Evolutionary conservation across 2,329 filamentous ascomycete genomes (phyloP), one percentile per base, ranked within the genome.

Genomic region (Xylaria sp.): DNA sequence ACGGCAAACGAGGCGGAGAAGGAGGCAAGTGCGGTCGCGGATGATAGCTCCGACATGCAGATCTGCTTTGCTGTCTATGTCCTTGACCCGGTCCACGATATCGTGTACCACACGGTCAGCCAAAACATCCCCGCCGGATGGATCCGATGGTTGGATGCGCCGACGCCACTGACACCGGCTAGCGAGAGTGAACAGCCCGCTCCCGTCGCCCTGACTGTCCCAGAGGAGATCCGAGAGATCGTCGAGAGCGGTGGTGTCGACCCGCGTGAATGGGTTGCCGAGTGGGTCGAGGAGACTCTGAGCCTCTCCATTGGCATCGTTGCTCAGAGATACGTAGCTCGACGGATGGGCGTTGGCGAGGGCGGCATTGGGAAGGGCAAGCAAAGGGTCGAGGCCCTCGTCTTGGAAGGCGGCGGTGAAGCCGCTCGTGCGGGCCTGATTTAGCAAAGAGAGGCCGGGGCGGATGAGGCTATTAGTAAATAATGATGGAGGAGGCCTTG

Each of bases 311-410:
- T 96, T 0, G 94, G 95, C 17, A 81, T 97, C 7, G 89, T 98
- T 3, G 95, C 95, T 2, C 95, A 99, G 83, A 84, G 93, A 66
- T 99, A 99, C 74, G 95, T 99, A 19, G 94, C 95, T 4, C 87
- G 91, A 63, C 83, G 95, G 58, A 99, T 99, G 95, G 94, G 95
- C 11, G 94, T 99, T 9, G 94, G 94, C 11, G 92, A 96, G 76
- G 90, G 91, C 10, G 81, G 82, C 4, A 77, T 87, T 41, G 85
- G 85, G 21, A 83, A 82, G 75, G 86, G 85, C 10, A 89, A 87
- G 72, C 90, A 82, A 70, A 81, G 79, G 68, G 78, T 83, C 66
- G 84, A 88, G 67, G 80, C 82, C 21, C 73, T 88, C 1, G 71
- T 88, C 2, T 77, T 82, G 62, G 84, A 85, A 47, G 83, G 84